phyloP scores from a whole-genome alignment of 805 yeast genomes.

The Blastobotrys americana region DNA sequence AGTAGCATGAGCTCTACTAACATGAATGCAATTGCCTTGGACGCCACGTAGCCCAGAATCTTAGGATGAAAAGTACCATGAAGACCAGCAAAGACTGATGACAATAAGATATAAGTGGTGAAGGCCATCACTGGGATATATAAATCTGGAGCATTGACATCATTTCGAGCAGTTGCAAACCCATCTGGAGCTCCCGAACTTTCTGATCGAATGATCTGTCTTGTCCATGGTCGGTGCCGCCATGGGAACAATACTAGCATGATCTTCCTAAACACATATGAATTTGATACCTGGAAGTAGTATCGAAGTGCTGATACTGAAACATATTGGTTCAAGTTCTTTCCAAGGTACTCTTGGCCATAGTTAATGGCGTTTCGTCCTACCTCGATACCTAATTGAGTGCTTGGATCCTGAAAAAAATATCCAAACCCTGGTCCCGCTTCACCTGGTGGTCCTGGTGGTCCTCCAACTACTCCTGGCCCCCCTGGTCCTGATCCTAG shows the following conservation, averaged over 20 bases:
- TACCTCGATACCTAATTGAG: slow-evolving; percentile 79
- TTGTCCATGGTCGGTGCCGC: slow-evolving; percentile 74
- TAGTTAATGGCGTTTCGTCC: slow-evolving; percentile 80
- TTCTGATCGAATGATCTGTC: slow-evolving; percentile 38
- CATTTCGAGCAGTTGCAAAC: slow-evolving; percentile 74
- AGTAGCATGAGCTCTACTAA: slow-evolving; percentile 67
- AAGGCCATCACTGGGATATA: slow-evolving; percentile 93
- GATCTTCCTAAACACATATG: slow-evolving; percentile 72
- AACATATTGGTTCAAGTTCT: slow-evolving; percentile 50
- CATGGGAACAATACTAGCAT: slow-evolving; percentile 77
- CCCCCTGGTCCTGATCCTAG: slow-evolving; percentile 17
- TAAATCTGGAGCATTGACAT: slow-evolving; percentile 91
- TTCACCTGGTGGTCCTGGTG: slow-evolving; percentile 15
- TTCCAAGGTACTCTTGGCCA: slow-evolving; percentile 72
- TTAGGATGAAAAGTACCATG: slow-evolving; percentile 91
- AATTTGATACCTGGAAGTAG: slow-evolving; percentile 87
- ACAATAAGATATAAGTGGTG: slow-evolving; percentile 74
- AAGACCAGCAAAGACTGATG: slow-evolving; percentile 80
- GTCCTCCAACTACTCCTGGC: slow-evolving; percentile 7
- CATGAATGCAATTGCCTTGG: slow-evolving; percentile 79
- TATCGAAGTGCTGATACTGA: slow-evolving; percentile 56
- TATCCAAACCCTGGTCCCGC: slow-evolving; percentile 17
- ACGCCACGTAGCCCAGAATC: slow-evolving; percentile 76
- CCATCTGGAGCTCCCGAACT: slow-evolving; percentile 35
- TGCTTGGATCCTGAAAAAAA: slow-evolving; percentile 69